Evolutionary conservation across 805 yeast genomes (phyloP).

Genomic region (Saccharomycopsis malanga): DNA sequence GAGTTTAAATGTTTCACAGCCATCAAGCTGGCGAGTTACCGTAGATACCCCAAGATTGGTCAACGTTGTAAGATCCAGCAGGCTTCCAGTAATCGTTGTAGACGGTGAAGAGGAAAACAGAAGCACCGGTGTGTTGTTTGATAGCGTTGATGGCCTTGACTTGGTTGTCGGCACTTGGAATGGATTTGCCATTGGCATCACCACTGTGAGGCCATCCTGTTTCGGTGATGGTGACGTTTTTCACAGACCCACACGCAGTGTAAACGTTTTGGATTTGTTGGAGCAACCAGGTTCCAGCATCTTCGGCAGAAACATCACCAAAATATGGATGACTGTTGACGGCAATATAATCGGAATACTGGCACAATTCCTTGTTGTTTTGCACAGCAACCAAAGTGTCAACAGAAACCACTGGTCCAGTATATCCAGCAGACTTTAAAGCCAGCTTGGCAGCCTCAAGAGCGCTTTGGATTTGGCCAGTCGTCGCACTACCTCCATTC

Average conservation of each 20-base stretch:
- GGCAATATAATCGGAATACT: conserved; percentile 49
- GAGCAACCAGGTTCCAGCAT: conserved; percentile 47
- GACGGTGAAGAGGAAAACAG: conserved; percentile 53
- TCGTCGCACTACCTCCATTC: conserved; percentile 41
- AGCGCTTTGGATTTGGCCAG: conserved; percentile 37
- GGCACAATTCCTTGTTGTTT: conserved; percentile 42
- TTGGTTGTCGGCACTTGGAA: conserved; percentile 51
- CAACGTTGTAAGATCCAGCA: conserved; percentile 52
- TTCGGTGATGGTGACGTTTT: conserved; percentile 46
- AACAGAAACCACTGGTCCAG: conserved; percentile 49
- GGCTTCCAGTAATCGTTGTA: conserved; percentile 59
- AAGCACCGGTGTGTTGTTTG: conserved; percentile 37
- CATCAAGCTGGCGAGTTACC: conserved; percentile 23
- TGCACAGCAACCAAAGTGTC: conserved; percentile 52
- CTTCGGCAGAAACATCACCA: conserved; percentile 43
- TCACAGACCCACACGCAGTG: conserved; percentile 38
- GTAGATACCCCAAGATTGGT: conserved; percentile 64
- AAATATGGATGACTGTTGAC: conserved; percentile 59
- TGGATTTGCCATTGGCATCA: conserved; percentile 44
- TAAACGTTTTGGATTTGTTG: conserved; percentile 38
- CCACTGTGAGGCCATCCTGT: conserved; percentile 66
- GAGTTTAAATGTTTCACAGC: too few species aligned
- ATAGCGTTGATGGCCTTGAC: conserved; percentile 44
- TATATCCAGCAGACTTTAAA: conserved; percentile 36
- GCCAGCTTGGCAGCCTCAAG: conserved; percentile 38